phyloP scores from a whole-genome alignment of 495 filamentous ascomycete species.

The Articulospora tetracladia region DNA sequence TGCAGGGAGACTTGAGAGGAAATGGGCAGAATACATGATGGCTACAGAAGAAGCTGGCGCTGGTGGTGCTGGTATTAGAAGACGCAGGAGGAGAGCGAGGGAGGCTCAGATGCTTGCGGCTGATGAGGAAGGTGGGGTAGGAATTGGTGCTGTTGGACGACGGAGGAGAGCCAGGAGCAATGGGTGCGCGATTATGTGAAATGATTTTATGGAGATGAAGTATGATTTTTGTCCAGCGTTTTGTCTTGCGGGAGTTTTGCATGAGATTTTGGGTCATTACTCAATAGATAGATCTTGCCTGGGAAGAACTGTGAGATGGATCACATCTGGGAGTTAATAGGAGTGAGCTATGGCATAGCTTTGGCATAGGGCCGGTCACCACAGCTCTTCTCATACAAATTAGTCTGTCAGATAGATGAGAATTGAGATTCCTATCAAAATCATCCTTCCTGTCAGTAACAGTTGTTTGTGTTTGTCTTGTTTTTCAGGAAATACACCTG shows the following conservation, averaged over 20 bases:
- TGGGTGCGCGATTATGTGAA: slow-evolving; percentile 53
- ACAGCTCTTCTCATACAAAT: too few relatives aligned
- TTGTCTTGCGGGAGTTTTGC: background rate
- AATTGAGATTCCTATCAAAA: too few relatives aligned
- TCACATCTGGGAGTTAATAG: background rate
- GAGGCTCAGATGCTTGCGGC: slow-evolving; percentile 73
- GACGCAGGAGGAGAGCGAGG: slow-evolving; percentile 68
- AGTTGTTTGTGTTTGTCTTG: too few relatives aligned
- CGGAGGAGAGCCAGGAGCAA: slow-evolving; percentile 53
- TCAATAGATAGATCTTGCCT: background rate
- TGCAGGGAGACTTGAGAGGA: slow-evolving; percentile 72
- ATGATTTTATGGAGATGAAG: background rate
- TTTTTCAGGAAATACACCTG: too few relatives aligned
- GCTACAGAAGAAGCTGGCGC: slow-evolving; percentile 78
- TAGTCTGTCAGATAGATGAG: too few relatives aligned
- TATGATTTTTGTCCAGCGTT: background rate
- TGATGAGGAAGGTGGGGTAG: slow-evolving; percentile 60
- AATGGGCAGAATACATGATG: slow-evolving; percentile 96
- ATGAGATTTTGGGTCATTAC: background rate
- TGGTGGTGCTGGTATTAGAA: slow-evolving; percentile 50
- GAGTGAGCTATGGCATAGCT: too few relatives aligned
- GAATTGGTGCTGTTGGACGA: slow-evolving; percentile 28
- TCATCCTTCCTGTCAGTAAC: too few relatives aligned
- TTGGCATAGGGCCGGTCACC: too few relatives aligned
- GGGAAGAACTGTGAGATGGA: background rate